Conservation (phyloP, 179 eudicot genomes). For the Silene coronaria region DNA sequence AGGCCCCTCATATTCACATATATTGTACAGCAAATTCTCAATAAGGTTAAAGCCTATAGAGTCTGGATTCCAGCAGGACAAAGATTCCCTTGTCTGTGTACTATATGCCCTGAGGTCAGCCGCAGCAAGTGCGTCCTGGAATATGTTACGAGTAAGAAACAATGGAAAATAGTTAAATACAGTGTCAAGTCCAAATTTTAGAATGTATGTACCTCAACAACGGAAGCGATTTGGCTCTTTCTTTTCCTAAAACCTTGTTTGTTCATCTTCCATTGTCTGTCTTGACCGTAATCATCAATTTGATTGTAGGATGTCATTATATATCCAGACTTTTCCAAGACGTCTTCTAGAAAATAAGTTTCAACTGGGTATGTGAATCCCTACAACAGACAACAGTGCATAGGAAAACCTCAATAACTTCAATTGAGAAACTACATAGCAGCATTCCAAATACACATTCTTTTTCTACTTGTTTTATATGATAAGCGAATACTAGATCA, state of each 20-base stretch:
- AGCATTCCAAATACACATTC: conserved; percentile 5
- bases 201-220: conserved; percentile 56
- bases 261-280: conserved; percentile 74
- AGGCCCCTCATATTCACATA: conserved; percentile 65
- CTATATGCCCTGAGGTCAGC: conserved; percentile 65
- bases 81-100: conserved; percentile 57
- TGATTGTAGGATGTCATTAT: conserved; percentile 70
- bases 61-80: conserved; percentile 95
- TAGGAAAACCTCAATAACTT: background rate
- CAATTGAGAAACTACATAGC: conserved; percentile 7
- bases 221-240: conserved; percentile 82
- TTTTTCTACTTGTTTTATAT: background rate
- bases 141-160: conserved; percentile 10
- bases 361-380: conserved; percentile 81
- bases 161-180: background rate
- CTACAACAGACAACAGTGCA: conserved; percentile 33
- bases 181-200: background rate
- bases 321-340: conserved; percentile 73
- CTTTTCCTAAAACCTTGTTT: conserved; percentile 78
- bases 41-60: conserved; percentile 78
- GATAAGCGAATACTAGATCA: background rate
- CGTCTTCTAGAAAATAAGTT: conserved; percentile 70
- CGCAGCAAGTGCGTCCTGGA: conserved; percentile 66
- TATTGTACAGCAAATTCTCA: conserved; percentile 58
- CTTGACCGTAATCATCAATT: conserved; percentile 83